phyloP scores from a whole-genome alignment of 371 early-diverging fungal species.

The Syncephalastrum racemosum region DNA sequence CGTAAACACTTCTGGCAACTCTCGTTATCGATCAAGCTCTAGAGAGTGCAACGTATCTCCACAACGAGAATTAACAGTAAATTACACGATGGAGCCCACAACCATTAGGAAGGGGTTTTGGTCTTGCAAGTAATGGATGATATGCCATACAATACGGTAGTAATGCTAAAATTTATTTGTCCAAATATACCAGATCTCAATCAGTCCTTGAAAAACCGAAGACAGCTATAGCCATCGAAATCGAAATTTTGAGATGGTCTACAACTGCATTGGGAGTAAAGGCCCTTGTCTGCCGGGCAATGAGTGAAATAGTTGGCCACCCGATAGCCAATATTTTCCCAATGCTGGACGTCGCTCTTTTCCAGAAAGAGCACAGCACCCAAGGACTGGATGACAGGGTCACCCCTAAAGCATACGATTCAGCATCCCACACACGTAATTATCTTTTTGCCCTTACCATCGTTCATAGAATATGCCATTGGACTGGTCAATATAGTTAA shows the following conservation, averaged over 20 bases:
- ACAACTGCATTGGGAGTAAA: constrained; percentile 35
- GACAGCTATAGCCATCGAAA: constrained; percentile 40
- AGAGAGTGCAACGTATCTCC: no score
- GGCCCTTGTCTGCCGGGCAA: constrained; percentile 27
- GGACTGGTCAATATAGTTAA: constrained; percentile 73
- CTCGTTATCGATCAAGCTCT: no score
- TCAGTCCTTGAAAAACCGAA: constrained; percentile 8
- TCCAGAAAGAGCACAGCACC: constrained; percentile 36
- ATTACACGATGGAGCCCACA: no score
- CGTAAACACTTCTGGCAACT: no score
- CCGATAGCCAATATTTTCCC: constrained; percentile 44
- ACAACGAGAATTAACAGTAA: no score
- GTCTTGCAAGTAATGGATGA: no score
- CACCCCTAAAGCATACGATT: constrained; percentile 29
- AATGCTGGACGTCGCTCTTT: constrained; percentile 45
- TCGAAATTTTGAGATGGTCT: constrained; percentile 44
- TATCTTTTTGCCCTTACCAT: constrained; percentile 28
- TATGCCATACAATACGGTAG: no score
- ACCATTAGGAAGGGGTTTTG: no score
- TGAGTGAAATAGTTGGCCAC: constrained; percentile 40
- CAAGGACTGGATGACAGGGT: constrained; percentile 43
- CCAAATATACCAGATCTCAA: no score
- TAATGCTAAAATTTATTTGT: no score
- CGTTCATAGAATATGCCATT: constrained; percentile 95
- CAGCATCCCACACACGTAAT: neutral